Percentiles rank a stretch among this genome's conserved stretches.
phyloP scores from a whole-genome alignment of 2,329 filamentous ascomycete genomes.

The Blastomyces silverae region DNA sequence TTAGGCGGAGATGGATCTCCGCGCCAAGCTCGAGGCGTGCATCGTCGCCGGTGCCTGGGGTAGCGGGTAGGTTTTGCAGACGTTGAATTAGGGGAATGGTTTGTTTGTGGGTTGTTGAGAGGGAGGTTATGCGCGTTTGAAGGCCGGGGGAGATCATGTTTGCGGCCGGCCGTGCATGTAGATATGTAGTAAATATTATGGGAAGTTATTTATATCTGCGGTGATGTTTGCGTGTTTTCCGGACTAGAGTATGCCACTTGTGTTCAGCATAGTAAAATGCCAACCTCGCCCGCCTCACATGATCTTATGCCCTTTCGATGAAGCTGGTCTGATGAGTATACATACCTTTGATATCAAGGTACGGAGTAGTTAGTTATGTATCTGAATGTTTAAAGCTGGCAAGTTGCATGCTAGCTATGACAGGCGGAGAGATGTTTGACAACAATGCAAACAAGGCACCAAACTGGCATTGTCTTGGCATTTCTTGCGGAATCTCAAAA shows the following conservation, averaged over 20 bases:
- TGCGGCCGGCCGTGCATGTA: background rate
- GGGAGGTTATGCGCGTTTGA: conserved; percentile 44
- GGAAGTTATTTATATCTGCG: background rate
- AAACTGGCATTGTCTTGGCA: conserved; percentile 27
- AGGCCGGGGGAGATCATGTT: conserved; percentile 41
- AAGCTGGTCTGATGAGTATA: background rate
- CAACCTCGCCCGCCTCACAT: background rate
- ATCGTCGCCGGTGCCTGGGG: conserved; percentile 57
- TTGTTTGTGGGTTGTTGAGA: conserved; percentile 50
- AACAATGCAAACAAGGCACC: conserved; percentile 21
- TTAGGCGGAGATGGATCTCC: conserved; percentile 72
- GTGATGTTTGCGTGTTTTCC: background rate
- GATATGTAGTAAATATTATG: background rate
- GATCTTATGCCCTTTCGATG: background rate
- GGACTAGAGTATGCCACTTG: background rate
- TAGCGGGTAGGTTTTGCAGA: conserved; percentile 55
- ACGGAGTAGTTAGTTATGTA: background rate
- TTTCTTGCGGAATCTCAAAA: conserved; percentile 16
- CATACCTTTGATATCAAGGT: background rate
- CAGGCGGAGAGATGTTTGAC: conserved; percentile 16
- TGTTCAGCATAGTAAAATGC: background rate
- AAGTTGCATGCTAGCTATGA: background rate
- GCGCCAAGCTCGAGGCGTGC: conserved; percentile 64
- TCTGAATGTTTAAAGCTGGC: background rate
- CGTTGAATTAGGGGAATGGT: conserved; percentile 51